A percentile compares a stretch with the other conserved stretches of the same genome.
Conservation (phyloP, 768 basidiomycete genomes). For the Tylopilus plumbeoviolaceoides region DNA sequence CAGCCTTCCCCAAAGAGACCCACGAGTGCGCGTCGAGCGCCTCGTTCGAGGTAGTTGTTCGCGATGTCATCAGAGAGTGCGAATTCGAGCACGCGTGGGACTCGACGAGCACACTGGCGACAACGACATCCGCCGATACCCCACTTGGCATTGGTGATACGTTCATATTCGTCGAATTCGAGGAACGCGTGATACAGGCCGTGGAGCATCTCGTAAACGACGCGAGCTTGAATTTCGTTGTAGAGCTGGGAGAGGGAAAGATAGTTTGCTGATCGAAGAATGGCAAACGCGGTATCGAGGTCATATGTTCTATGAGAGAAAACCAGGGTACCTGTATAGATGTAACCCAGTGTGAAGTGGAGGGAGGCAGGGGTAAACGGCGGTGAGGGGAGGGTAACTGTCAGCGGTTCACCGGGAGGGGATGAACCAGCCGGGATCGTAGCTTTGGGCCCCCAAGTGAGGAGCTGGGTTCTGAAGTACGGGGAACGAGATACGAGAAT, state of each 20-base stretch:
- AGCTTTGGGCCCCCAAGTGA: slow-evolving; percentile 52
- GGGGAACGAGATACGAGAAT: slow-evolving; percentile 85
- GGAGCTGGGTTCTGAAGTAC: slow-evolving; percentile 81
- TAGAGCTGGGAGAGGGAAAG: slow-evolving; percentile 70
- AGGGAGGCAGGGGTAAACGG: slow-evolving; percentile 94
- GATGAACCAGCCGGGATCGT: slow-evolving; percentile 27
- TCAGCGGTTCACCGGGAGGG: slow-evolving; percentile 43
- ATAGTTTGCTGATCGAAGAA: slow-evolving; percentile 80
- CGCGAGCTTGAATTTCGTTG: slow-evolving; percentile 75
- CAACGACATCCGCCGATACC: slow-evolving; percentile 83
- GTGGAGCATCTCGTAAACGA: slow-evolving; percentile 86
- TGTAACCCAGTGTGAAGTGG: slow-evolving; percentile 90
- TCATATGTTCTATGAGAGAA: slow-evolving; percentile 94
- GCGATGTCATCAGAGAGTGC: slow-evolving; percentile 72
- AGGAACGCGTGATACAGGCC: slow-evolving; percentile 85
- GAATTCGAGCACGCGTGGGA: slow-evolving; percentile 82
- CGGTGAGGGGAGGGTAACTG: slow-evolving; percentile 76
- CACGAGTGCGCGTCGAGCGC: slow-evolving; percentile 71
- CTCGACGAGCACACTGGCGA: slow-evolving; percentile 74
- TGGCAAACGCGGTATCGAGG: slow-evolving; percentile 85
- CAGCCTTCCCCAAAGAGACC: slow-evolving; percentile 87
- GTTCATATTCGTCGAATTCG: slow-evolving; percentile 75
- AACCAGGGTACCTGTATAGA: slow-evolving; percentile 91
- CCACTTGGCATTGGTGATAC: slow-evolving; percentile 71
- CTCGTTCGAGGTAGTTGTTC: slow-evolving; percentile 65